Conservation (phyloP, 2,329 filamentous ascomycete species). For the Drechmeria coniospora region DNA sequence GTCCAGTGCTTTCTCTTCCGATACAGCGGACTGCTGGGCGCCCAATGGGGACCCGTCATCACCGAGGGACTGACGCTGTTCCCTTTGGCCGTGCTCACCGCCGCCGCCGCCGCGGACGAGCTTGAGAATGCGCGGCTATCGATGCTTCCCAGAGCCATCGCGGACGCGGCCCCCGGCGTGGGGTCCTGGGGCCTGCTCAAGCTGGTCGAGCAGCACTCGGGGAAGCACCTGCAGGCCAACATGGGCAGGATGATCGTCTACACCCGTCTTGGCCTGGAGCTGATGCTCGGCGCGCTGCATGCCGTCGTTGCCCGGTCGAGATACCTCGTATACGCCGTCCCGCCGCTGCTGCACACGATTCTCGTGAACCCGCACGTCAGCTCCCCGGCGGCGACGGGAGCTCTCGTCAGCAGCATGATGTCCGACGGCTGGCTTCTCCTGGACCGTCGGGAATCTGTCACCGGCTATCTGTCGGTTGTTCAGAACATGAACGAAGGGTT, state of each 20-base stretch:
- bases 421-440: conserved; percentile 58
- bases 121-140: conserved; percentile 47
- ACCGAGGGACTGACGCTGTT: conserved; percentile 62
- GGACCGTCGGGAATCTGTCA: conserved; percentile 71
- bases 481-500: conserved; percentile 59
- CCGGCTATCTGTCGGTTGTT: conserved; percentile 83
- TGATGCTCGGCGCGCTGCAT: conserved; percentile 50
- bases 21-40: conserved; percentile 50
- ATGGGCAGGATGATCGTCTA: conserved; percentile 49
- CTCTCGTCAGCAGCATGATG: conserved; percentile 51
- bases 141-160: conserved; percentile 37
- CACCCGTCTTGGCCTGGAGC: conserved; percentile 57
- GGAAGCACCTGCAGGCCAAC: conserved; percentile 25
- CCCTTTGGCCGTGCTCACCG: conserved; percentile 48
- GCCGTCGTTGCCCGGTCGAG: conserved; percentile 53
- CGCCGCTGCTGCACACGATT: conserved; percentile 56
- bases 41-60: conserved; percentile 55
- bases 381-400: conserved; percentile 39
- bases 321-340: conserved; percentile 49
- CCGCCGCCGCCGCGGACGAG: conserved; percentile 46
- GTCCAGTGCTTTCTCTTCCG: conserved; percentile 58
- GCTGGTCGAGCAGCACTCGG: conserved; percentile 25
- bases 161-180: conserved; percentile 50
- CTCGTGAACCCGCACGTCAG: conserved; percentile 61
- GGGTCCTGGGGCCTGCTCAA: conserved; percentile 52